Percentiles rank a stretch among this genome's conserved stretches.
phyloP scores from a whole-genome alignment of 352 stramenopile genomes.

The Pythium brassicae region DNA sequence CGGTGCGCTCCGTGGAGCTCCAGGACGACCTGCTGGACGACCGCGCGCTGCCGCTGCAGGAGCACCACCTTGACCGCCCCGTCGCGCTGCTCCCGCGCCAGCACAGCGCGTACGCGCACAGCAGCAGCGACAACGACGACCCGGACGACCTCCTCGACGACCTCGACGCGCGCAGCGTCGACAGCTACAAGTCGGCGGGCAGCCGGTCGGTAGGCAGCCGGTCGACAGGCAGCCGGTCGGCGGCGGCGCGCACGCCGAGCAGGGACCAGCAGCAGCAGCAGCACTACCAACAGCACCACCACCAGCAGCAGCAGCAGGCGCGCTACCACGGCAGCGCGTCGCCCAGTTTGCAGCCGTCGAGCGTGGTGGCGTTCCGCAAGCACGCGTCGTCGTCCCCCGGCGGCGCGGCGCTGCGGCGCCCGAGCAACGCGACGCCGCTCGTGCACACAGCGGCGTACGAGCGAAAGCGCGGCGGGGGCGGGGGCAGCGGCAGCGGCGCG shows the following conservation, averaged over 20 bases:
- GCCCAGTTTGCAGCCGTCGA: slow-evolving; percentile 15
- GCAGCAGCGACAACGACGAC: not conserved
- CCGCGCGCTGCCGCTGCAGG: slow-evolving; percentile 10
- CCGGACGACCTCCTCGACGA: slow-evolving; percentile 1
- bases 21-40: slow-evolving; percentile 4
- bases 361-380: slow-evolving; percentile 12
- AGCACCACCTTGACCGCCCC: slow-evolving; percentile 13
- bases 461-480: slow-evolving; percentile 10
- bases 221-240: too few species aligned
- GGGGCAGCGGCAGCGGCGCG: not conserved
- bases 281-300: slow-evolving; percentile 5
- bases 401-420: slow-evolving; percentile 1
- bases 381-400: slow-evolving; percentile 6
- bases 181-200: not conserved
- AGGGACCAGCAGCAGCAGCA: too few species aligned
- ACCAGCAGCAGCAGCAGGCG: slow-evolving; percentile 2
- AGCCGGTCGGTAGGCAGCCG: too few species aligned
- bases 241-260: too few species aligned
- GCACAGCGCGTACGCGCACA: not conserved
- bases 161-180: not conserved
- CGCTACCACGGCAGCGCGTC: slow-evolving; percentile 3
- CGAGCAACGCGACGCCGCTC: slow-evolving; percentile 1
- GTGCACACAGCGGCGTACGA: slow-evolving; percentile 10
- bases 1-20: slow-evolving; percentile 11
- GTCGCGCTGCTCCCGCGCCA: slow-evolving; percentile 4